Evolutionary conservation across 768 basidiomycete species (phyloP).

Genomic region (Xerocomellus chrysenteron): DNA sequence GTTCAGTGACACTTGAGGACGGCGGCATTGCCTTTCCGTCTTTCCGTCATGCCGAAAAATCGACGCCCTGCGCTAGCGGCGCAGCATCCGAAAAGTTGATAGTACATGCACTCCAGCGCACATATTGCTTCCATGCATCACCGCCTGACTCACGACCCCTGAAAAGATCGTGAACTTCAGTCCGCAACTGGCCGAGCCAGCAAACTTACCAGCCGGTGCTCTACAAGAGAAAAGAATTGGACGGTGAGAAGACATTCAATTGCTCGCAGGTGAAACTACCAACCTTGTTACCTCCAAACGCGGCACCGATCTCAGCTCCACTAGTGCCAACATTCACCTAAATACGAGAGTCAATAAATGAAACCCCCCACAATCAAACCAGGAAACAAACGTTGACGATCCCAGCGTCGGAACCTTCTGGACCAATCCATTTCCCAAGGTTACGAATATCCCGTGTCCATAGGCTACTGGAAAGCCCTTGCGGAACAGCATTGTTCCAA

Average conservation of each 20-base stretch:
- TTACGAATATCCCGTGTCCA: slow-evolving; percentile 87
- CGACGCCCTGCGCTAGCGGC: slow-evolving; percentile 91
- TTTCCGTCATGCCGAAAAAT: slow-evolving; percentile 54
- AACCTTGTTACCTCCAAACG: slow-evolving; percentile 94
- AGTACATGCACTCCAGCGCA: slow-evolving; percentile 89
- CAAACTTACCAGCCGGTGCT: slow-evolving; percentile 76
- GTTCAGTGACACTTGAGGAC: neutral
- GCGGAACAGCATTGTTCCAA: slow-evolving; percentile 89
- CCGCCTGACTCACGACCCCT: slow-evolving; percentile 97
- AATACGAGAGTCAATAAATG: slow-evolving; percentile 2
- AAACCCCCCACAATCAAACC: neutral
- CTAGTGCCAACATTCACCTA: slow-evolving; percentile 68
- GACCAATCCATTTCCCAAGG: slow-evolving; percentile 90
- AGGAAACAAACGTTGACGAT: slow-evolving; percentile 77
- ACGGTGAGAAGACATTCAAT: slow-evolving; percentile 14
- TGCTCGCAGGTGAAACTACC: slow-evolving; percentile 14
- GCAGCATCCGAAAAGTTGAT: slow-evolving; percentile 90
- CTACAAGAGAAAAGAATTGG: slow-evolving; percentile 37
- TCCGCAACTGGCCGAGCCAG: slow-evolving; percentile 9
- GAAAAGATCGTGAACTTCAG: slow-evolving; percentile 20
- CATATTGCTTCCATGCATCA: slow-evolving; percentile 98
- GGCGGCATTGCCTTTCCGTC: slow-evolving; percentile 16
- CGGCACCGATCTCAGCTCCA: slow-evolving; percentile 78
- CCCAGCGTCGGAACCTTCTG: slow-evolving; percentile 84
- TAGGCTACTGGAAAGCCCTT: slow-evolving; percentile 87